These are phyloP conservation scores for Mortierella sp. DNA, from an alignment of 371 early-diverging fungal species.

Conservation along the genomic window DNA sequence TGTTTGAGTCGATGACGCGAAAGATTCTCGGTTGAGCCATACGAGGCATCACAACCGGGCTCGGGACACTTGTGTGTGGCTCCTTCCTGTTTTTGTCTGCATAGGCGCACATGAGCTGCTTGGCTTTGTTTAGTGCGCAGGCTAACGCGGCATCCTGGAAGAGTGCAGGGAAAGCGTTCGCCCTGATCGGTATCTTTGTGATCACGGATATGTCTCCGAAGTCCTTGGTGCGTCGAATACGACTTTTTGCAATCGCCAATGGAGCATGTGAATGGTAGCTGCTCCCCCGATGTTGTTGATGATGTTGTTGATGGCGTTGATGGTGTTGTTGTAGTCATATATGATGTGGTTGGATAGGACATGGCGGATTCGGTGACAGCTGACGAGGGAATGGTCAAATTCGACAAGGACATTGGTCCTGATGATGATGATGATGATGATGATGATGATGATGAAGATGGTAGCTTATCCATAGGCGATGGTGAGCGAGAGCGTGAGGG, in stretches of 20 bases:
- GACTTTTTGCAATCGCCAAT: constrained; percentile 30
- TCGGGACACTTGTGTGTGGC: constrained; percentile 23
- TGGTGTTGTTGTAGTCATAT: no score
- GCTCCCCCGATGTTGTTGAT: no score
- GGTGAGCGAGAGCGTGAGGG: constrained; percentile 23
- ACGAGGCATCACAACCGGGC: constrained; percentile 25
- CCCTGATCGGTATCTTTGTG: constrained; percentile 29
- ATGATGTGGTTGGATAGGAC: no score
- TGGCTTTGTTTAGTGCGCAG: constrained; percentile 34
- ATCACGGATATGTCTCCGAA: constrained; percentile 36
- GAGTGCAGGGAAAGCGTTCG: constrained; percentile 24
- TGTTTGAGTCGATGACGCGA: constrained; percentile 35
- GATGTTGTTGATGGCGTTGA: no score
- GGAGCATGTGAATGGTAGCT: constrained; percentile 19
- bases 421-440: constrained; percentile 4
- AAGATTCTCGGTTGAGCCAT: constrained; percentile 26
- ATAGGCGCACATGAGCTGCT: constrained; percentile 38
- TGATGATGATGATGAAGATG: no score
- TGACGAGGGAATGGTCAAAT: neutral
- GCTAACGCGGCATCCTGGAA: constrained; percentile 28
- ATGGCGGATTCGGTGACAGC: constrained; percentile 5
- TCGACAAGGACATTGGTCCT: constrained; percentile 7
- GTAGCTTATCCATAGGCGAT: no score
- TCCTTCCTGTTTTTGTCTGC: constrained; percentile 30
- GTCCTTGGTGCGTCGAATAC: constrained; percentile 36